Evolutionary conservation across 441 rosid species (phyloP).

Genomic region (Adansonia grandidieri): DNA sequence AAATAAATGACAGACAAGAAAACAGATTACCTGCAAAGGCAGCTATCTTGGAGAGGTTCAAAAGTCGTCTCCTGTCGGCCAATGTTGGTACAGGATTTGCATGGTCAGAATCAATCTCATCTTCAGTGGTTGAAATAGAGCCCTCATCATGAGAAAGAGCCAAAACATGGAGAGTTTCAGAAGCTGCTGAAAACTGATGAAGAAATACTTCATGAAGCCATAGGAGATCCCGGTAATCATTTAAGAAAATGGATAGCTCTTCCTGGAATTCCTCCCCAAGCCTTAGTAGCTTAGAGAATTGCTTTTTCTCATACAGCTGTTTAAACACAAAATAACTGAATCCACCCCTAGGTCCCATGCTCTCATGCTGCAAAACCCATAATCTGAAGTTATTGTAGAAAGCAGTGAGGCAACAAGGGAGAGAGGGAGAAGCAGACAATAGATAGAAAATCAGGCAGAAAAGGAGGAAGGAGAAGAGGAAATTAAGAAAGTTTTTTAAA

Average conservation of each 20-base stretch:
- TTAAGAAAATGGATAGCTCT: constrained; percentile 72
- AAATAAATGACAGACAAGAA: constrained; percentile 8
- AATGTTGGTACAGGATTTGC: constrained; percentile 46
- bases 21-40: constrained; percentile 64
- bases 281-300: constrained; percentile 78
- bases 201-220: constrained; percentile 95
- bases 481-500: neutral
- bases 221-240: constrained; percentile 60
- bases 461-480: neutral
- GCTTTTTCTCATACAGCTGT: constrained; percentile 65
- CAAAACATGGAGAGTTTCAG: constrained; percentile 77
- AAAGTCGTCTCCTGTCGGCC: constrained; percentile 74
- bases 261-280: constrained; percentile 96
- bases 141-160: constrained; percentile 74
- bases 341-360: constrained; percentile 92
- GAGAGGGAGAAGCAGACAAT: neutral
- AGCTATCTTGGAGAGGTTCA: constrained; percentile 90
- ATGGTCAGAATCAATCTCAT: constrained; percentile 39
- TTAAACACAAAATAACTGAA: constrained; percentile 89
- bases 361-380: constrained; percentile 64
- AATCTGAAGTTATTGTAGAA: constrained; percentile 20
- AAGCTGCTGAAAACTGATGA: constrained; percentile 81
- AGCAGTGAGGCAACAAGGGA: neutral
- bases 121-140: constrained; percentile 46
- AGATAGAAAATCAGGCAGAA: neutral